Conservation (phyloP, 805 yeast species). For the Wickerhamiella sorbophila region DNA sequence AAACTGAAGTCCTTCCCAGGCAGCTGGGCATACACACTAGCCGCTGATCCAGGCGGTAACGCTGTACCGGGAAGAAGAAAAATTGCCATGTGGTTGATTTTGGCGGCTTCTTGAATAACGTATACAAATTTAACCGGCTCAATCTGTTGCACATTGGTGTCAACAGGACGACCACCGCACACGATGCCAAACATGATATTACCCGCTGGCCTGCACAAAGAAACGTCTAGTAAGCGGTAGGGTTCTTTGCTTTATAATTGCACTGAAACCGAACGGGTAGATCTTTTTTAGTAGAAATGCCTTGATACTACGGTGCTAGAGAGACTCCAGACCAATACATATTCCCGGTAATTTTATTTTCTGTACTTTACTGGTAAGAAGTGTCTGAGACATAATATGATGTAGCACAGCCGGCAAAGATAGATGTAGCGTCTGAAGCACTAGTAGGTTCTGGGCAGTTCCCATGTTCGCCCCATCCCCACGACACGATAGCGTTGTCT, state of each 20-base stretch:
- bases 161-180: slow-evolving; percentile 56
- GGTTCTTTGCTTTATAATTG: neutral
- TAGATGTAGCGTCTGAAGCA: neutral
- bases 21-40: slow-evolving; percentile 77
- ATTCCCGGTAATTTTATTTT: slow-evolving; percentile 15
- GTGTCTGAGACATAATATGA: slow-evolving; percentile 21
- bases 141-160: slow-evolving; percentile 38
- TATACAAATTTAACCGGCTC: slow-evolving; percentile 55
- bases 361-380: slow-evolving; percentile 19
- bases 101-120: slow-evolving; percentile 45
- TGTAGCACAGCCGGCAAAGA: slow-evolving; percentile 24
- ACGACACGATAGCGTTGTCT: slow-evolving; percentile 36
- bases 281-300: slow-evolving; percentile 1
- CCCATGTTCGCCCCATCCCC: slow-evolving; percentile 99
- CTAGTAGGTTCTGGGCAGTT: slow-evolving; percentile 50
- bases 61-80: slow-evolving; percentile 74
- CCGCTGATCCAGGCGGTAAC: slow-evolving; percentile 54
- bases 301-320: slow-evolving; percentile 17
- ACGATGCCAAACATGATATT: slow-evolving; percentile 66
- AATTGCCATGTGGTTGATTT: slow-evolving; percentile 63
- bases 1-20: slow-evolving; percentile 36
- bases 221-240: neutral
- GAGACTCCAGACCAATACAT: slow-evolving; percentile 18
- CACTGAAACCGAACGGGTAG: neutral
- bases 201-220: neutral